Conservation (phyloP, 75 land plant genomes). For the Adiantum capillusveneris region DNA sequence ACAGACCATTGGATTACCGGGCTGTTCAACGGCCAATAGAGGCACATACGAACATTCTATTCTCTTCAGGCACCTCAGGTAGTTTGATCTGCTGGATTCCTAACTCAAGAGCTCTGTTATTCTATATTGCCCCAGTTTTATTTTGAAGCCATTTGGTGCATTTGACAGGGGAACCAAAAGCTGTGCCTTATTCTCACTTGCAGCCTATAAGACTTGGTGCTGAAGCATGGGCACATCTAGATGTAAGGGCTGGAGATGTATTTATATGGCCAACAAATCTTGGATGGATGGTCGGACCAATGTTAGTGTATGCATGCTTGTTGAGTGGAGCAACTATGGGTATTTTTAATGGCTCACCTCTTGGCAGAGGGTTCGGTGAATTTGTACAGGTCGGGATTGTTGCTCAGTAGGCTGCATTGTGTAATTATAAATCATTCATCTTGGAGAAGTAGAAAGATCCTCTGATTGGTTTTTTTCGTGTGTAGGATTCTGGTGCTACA, state of each 20-base stretch:
- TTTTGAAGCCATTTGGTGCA: conserved; percentile 1
- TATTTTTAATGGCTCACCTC: conserved; percentile 91
- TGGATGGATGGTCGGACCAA: conserved; percentile 94
- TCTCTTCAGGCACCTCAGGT: conserved; percentile 98
- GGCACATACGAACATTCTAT: conserved; percentile 53
- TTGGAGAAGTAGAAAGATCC: too few relatives aligned
- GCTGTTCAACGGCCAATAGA: conserved; percentile 60
- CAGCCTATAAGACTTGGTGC: conserved; percentile 68
- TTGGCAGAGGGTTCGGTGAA: conserved; percentile 72
- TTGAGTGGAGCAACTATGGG: conserved; percentile 74
- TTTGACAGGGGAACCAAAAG: conserved; percentile 83
- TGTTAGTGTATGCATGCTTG: conserved; percentile 46
- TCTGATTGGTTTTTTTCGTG: background rate
- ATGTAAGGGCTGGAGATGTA: conserved; percentile 65
- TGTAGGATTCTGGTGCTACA: conserved; percentile 81
- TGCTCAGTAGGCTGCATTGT: background rate
- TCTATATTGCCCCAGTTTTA: too few relatives aligned
- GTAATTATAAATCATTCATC: too few relatives aligned
- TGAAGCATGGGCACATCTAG: conserved; percentile 78
- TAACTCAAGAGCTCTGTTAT: too few relatives aligned
- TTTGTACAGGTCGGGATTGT: conserved; percentile 56
- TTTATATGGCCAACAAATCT: conserved; percentile 90
- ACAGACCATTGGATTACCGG: conserved; percentile 53
- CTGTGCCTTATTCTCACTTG: conserved; percentile 90
- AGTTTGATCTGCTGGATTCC: too few relatives aligned